Percentiles rank a stretch among this genome's conserved stretches.
phyloP scores from a whole-genome alignment of 441 rosid species.

The Populus hybrid region DNA sequence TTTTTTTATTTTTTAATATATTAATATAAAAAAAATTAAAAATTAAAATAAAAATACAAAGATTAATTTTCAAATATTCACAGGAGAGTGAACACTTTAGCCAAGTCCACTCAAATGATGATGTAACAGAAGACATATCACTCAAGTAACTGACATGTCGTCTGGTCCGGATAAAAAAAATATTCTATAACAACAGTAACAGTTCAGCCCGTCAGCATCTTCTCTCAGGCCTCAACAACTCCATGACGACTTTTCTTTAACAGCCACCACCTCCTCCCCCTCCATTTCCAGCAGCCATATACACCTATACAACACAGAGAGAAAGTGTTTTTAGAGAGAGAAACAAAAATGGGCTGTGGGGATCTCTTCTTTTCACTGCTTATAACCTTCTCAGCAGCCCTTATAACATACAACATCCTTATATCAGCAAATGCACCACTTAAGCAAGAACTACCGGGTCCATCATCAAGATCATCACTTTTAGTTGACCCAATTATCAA shows the following conservation, averaged over 20 bases:
- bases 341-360: slow-evolving; percentile 57
- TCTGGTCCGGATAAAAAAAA: neutral
- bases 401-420: slow-evolving; percentile 91
- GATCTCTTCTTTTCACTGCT: slow-evolving; percentile 62
- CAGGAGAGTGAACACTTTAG: too few species aligned
- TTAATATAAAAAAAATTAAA: too few species aligned
- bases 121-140: too few species aligned
- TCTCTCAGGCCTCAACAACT: neutral
- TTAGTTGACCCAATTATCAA: slow-evolving; percentile 60
- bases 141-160: too few species aligned
- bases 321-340: neutral
- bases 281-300: neutral
- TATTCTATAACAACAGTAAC: neutral
- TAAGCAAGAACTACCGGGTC: slow-evolving; percentile 78
- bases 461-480: slow-evolving; percentile 30
- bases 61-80: too few species aligned
- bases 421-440: slow-evolving; percentile 89
- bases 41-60: too few species aligned
- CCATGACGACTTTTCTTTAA: neutral
- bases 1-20: too few species aligned
- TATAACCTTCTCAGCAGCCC: slow-evolving; percentile 73
- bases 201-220: neutral
- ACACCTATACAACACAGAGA: neutral
- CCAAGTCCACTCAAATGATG: too few species aligned
- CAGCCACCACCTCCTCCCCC: slow-evolving; percentile 1